phyloP scores from a whole-genome alignment of 225 moss, liverwort and hornwort genomes.

The Sphagnum contortum region DNA sequence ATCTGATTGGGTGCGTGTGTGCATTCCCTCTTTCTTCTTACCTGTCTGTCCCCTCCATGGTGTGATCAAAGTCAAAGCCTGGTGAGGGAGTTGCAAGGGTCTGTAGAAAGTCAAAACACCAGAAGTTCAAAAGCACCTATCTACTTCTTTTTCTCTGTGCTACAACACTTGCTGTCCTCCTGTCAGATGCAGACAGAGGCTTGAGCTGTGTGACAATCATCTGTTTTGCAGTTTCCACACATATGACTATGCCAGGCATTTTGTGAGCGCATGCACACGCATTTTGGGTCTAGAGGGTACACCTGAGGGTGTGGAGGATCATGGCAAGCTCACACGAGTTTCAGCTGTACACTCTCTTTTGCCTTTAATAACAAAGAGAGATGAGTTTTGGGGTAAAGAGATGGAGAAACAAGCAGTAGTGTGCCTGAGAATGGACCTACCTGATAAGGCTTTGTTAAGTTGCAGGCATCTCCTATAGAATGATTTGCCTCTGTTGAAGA shows the following conservation, averaged over 20 bases:
- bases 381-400: no score
- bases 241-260: slow-evolving; percentile 87
- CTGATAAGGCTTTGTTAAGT: no score
- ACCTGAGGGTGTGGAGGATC: slow-evolving; percentile 86
- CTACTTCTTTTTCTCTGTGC: no score
- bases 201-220: slow-evolving; percentile 5
- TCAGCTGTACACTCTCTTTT: slow-evolving; percentile 48
- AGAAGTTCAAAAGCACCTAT: no score
- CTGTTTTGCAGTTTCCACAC: slow-evolving; percentile 58
- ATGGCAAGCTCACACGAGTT: slow-evolving; percentile 78
- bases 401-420: no score
- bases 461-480: no score
- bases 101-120: no score
- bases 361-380: background rate
- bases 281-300: slow-evolving; percentile 89
- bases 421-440: no score
- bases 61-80: no score
- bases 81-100: no score
- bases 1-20: slow-evolving; percentile 58
- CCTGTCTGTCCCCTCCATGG: background rate
- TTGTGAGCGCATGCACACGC: slow-evolving; percentile 83
- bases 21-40: background rate
- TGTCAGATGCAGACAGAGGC: background rate
- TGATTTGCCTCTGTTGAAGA: no score
- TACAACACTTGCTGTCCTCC: no score